phyloP scores from a whole-genome alignment of 176 grass and related monocot species.

The Avena atlantica region DNA sequence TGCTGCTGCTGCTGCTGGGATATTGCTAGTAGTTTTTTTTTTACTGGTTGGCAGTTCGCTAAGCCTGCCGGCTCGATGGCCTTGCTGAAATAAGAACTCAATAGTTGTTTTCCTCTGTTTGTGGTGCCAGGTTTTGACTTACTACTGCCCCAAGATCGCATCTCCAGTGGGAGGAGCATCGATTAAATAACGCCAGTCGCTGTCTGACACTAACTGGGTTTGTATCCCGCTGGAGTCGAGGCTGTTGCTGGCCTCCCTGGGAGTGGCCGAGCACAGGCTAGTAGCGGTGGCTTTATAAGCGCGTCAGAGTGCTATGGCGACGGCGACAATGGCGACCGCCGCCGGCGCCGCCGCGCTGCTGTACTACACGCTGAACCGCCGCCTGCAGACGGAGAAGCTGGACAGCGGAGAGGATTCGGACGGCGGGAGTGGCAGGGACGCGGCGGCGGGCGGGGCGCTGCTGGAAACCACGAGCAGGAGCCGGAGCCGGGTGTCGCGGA shows the following conservation, averaged over 20 bases:
- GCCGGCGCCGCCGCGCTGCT: conserved; percentile 75
- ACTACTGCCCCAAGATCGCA: conserved; percentile 47
- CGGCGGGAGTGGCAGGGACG: conserved; percentile 39
- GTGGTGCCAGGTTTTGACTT: conserved; percentile 51
- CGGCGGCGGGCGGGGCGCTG: not conserved
- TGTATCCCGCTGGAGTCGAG: not conserved
- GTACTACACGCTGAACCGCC: conserved; percentile 74
- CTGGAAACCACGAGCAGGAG: conserved; percentile 6
- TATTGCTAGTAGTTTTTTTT: not conserved
- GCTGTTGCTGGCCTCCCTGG: not conserved
- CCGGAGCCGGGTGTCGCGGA: conserved; percentile 65
- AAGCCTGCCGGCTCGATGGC: not conserved
- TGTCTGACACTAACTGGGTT: not conserved
- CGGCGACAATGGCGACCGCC: conserved; percentile 77
- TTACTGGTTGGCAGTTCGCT: not conserved
- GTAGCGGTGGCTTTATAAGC: not conserved
- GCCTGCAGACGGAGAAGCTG: conserved; percentile 53
- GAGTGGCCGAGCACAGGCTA: not conserved
- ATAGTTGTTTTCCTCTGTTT: conserved; percentile 20
- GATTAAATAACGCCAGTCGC: not conserved
- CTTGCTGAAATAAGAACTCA: conserved; percentile 14
- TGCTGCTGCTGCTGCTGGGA: no score
- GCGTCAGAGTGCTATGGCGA: conserved; percentile 47
- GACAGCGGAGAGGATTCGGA: conserved; percentile 59
- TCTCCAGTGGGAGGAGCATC: conserved; percentile 3